Evolutionary conservation across 345 rosid species (phyloP).

Genomic region (Euphorbia pulcherrima): DNA sequence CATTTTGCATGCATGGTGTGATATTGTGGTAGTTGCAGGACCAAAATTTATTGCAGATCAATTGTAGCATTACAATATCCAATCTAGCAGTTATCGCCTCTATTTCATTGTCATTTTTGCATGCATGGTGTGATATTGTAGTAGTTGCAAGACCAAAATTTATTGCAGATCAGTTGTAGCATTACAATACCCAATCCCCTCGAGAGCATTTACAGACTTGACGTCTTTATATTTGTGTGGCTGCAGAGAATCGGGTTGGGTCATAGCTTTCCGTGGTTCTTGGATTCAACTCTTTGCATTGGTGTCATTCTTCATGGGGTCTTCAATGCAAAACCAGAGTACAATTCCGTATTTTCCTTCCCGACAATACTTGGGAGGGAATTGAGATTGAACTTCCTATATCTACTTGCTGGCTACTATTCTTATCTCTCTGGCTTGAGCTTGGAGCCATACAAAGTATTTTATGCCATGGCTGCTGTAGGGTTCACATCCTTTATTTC

Average conservation of each 20-base stretch:
- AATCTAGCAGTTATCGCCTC: too few relatives aligned
- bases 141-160: background rate
- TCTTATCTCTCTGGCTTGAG: constrained; percentile 67
- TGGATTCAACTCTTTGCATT: constrained; percentile 64
- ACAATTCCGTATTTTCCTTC: constrained; percentile 43
- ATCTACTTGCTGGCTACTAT: constrained; percentile 62
- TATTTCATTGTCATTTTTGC: background rate
- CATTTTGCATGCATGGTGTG: background rate
- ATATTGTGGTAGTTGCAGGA: background rate
- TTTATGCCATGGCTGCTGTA: constrained; percentile 66
- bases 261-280: constrained; percentile 72
- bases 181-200: background rate
- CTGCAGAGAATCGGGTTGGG: constrained; percentile 81
- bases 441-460: constrained; percentile 71
- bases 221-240: background rate
- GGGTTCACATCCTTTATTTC: constrained; percentile 53
- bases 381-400: constrained; percentile 47
- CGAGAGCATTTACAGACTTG: background rate
- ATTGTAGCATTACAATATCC: background rate
- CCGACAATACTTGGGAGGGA: constrained; percentile 41
- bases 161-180: background rate
- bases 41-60: background rate
- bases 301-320: constrained; percentile 72
- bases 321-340: constrained; percentile 54
- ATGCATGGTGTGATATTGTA: background rate